Conservation (phyloP, 306 rosid species). For the Parietaria judaica region DNA sequence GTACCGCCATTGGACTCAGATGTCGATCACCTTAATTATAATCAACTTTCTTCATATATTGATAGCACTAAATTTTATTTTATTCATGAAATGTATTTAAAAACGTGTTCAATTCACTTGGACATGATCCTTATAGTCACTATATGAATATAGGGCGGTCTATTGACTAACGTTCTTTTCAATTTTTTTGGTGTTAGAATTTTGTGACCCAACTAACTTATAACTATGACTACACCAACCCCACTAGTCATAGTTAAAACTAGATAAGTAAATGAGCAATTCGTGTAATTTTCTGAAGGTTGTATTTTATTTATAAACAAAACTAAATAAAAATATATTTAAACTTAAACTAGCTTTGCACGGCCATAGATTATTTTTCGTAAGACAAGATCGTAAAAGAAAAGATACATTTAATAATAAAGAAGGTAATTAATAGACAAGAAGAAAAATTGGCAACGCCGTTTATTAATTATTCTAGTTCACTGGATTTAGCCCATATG, state of each 20-base stretch:
- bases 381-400: too few species aligned
- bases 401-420: too few species aligned
- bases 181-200: neutral
- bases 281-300: too few species aligned
- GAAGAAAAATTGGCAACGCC: too few species aligned
- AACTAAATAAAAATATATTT: too few species aligned
- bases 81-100: neutral
- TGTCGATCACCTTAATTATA: neutral
- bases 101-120: conserved; percentile 58
- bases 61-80: neutral
- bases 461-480: neutral
- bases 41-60: neutral
- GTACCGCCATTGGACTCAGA: conserved; percentile 2
- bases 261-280: too few species aligned
- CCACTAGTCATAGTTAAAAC: conserved; percentile 2
- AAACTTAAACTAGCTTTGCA: too few species aligned
- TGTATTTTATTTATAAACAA: too few species aligned
- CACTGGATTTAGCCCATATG: neutral
- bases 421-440: too few species aligned
- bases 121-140: conserved; percentile 14
- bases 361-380: too few species aligned
- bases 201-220: neutral
- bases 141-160: neutral
- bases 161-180: neutral
- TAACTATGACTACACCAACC: conserved; percentile 3